These are phyloP conservation scores for Seiridium cupressi DNA, from an alignment of 2,329 filamentous ascomycete genomes.

Conservation along the genomic window DNA sequence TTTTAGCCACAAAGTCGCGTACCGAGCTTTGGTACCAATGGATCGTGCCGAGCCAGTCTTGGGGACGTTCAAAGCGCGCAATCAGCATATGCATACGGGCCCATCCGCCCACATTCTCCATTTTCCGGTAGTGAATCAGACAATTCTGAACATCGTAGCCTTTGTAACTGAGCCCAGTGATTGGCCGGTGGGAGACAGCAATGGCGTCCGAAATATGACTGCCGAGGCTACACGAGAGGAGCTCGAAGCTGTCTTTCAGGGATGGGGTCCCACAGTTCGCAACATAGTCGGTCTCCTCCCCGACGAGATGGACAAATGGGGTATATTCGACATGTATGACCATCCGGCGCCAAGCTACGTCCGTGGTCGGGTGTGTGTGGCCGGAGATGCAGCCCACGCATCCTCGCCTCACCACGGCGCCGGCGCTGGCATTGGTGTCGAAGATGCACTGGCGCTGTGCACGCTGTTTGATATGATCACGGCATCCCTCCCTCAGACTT, in stretches of 20 bases:
- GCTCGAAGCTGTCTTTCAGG: constrained; percentile 6
- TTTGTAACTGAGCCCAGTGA: neutral
- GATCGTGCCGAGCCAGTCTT: constrained; percentile 39
- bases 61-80: constrained; percentile 22
- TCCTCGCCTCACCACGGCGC: neutral
- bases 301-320: constrained; percentile 15
- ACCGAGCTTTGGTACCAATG: constrained; percentile 50
- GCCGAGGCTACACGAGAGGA: constrained; percentile 14
- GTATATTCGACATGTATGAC: constrained; percentile 22
- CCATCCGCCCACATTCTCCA: neutral
- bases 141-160: neutral
- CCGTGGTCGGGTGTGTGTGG: neutral
- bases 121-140: neutral
- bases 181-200: neutral
- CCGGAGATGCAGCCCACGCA: constrained; percentile 5
- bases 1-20: constrained; percentile 52
- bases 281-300: neutral
- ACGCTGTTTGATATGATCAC: neutral
- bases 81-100: neutral
- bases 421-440: constrained; percentile 2
- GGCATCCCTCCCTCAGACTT: neutral
- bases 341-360: constrained; percentile 9
- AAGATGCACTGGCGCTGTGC: neutral
- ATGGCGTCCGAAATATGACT: constrained; percentile 5
- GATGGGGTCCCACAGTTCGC: neutral